These are phyloP conservation scores for Xylaria arbuscula DNA, from an alignment of 2,329 filamentous ascomycete genomes.

Conservation along the genomic window DNA sequence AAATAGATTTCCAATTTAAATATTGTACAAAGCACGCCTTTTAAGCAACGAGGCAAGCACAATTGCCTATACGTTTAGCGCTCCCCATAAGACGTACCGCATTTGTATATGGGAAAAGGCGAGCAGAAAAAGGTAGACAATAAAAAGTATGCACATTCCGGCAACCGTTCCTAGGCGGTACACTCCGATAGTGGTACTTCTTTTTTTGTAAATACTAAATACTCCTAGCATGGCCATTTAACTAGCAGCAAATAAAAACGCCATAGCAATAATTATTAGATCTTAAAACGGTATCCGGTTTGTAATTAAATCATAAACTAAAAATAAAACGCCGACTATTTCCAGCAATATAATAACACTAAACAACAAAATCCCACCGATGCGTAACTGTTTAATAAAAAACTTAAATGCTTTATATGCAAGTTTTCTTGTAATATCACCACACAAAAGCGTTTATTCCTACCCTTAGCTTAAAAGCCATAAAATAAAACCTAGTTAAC, in stretches of 20 bases:
- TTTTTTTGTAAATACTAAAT: conserved; percentile 1
- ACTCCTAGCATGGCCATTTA: not conserved
- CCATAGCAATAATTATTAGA: not conserved
- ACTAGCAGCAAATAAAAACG: conserved; percentile 1
- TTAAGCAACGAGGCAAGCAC: conserved; percentile 13
- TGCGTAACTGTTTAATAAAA: not conserved
- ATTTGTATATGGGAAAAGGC: conserved; percentile 4
- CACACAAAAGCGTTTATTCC: not conserved
- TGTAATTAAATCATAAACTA: not conserved
- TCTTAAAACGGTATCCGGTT: not conserved
- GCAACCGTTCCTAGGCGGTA: not conserved
- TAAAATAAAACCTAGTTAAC: not conserved
- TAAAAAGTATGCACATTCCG: not conserved
- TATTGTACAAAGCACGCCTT: conserved; percentile 6
- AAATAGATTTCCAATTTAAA: conserved; percentile 4
- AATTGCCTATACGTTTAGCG: conserved; percentile 5
- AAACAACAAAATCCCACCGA: not conserved
- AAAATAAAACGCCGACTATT: not conserved
- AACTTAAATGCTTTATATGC: not conserved
- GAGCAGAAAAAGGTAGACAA: not conserved
- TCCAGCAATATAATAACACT: conserved; percentile 1
- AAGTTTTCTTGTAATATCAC: conserved; percentile 8
- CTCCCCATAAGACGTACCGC: not conserved
- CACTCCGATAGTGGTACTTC: not conserved
- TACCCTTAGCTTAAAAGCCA: not conserved